Base-by-base conservation (phyloP, 352 stramenopile species). In the Thraustochytrium striatum region DNA sequence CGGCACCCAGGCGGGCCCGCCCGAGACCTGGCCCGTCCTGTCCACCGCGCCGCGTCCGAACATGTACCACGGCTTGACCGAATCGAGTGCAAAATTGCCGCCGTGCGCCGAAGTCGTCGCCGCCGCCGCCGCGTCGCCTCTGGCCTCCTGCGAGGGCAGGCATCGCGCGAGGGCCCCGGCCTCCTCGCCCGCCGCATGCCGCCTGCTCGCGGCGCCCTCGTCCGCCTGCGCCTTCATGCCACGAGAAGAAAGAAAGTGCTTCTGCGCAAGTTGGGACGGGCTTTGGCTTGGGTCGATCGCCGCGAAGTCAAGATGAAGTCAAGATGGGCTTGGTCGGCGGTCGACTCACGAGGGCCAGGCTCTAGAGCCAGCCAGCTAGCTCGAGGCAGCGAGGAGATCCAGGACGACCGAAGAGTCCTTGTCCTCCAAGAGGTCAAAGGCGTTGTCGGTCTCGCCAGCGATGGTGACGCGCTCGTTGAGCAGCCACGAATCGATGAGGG, bases 1-100 rank as follows among this genome's bases (percentile, higher is more conserved):
- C 9, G 84, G 84, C 30, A 84, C 62, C 82, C 82, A 87, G 0
- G 32, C 88, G 78, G 85, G 59, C 3, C 35, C 59, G 25, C 59
- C 59, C 13, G 59, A 70, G 8, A 38, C 59, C n/a, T n/a, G n/a
- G 21, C 59, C 59, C 13, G 59, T 33, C 5, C 35, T 70, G 30
- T 70, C 59, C 30, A 70, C 59, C 21, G 59, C 53, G 25, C 59
- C 59, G 36, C 59, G 36, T 13, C 59, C 59, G 28, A 70, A 70
- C 59, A 70, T 70, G 41, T 70, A 70, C 59, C 59, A 70, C 41
- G 59, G 59, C 35, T 70, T 70, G 21, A 38, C 59, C 8, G 59
- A 70, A 50, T 69, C 58, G 39, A 5, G 5, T 47, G 5, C 39
- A 47, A 5, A 47, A 13, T 47, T 47, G 39, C 39, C 39, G 5